Evolutionary conservation across 306 rosid genomes (phyloP), one percentile per base, ranked within the genome.

Genomic region (Alnus rubra): DNA sequence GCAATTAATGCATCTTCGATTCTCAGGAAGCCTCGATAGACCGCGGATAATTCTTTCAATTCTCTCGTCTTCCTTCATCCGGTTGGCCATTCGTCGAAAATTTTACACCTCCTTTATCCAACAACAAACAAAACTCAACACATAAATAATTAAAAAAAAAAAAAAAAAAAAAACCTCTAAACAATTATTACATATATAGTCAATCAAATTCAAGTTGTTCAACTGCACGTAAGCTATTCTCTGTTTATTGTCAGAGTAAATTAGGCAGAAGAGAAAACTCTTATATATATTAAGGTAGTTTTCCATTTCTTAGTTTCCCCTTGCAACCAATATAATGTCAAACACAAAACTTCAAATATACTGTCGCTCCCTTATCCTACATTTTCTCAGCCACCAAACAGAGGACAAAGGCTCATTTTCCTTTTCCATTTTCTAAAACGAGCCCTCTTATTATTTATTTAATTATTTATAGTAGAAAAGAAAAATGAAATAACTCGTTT

Each of bases 1-100:
- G 90, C 99, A 95, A 72, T 93, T 93, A 68, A 95, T 93, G 81
- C 99, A 95, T 85, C 96, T 88, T 74, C 91, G 82, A 73, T 95
- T 95, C 75, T 80, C 93, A 0, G 94, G 92, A 77, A 88, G 97
- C 82, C 88, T 91, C 77, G 89, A 45, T 60, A 95, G 97, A 54
- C 87, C 77, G 7, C 98, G 92, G 45, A 95, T 87, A 30, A 54
- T 67, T 82, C 65, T 91, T 80, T 95, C 99, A 48, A 74, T 82
- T 77, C 69, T 86, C 55, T 90, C 93, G 4, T 91, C 98, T 84
- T 93, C 99, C 84, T 88, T 90, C 68, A 82, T 74, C 69, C 82
- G 81, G 74, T 42, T 78, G n/a, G 87, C 82, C 99, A 93, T 93
- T 73, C n/a, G 82, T 81, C 80, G 56, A 79, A 59, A 74, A 23